phyloP scores from a whole-genome alignment of 1,284 basidiomycete species.

The Trichosporon ovoides region DNA sequence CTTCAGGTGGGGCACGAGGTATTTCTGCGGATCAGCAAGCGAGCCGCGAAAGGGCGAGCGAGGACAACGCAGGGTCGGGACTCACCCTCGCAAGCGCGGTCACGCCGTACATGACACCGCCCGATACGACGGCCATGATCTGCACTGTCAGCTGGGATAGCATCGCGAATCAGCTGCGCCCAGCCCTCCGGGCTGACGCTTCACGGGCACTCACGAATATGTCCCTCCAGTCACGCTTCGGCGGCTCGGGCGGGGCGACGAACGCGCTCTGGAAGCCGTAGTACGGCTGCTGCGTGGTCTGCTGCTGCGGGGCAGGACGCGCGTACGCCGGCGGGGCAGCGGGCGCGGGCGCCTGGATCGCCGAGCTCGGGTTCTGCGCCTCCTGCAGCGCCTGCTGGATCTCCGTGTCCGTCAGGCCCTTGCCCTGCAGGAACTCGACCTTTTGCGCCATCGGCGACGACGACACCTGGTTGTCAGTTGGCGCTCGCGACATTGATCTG shows the following conservation, averaged over 20 bases:
- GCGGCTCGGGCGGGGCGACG: constrained; percentile 45
- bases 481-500: too few relatives aligned
- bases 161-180: neutral
- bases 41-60: neutral
- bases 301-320: neutral
- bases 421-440: constrained; percentile 88
- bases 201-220: constrained; percentile 65
- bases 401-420: constrained; percentile 76
- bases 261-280: constrained; percentile 38
- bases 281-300: constrained; percentile 25
- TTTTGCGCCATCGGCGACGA: constrained; percentile 74
- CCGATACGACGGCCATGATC: constrained; percentile 92
- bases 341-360: constrained; percentile 18
- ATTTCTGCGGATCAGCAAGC: constrained; percentile 61
- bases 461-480: constrained; percentile 42
- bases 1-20: constrained; percentile 81
- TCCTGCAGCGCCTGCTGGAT: constrained; percentile 80
- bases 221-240: constrained; percentile 80
- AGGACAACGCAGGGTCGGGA: constrained; percentile 11
- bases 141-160: constrained; percentile 39
- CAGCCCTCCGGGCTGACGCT: neutral
- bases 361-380: constrained; percentile 40
- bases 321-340: constrained; percentile 42
- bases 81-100: constrained; percentile 73
- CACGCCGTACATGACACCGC: constrained; percentile 82